Evolutionary conservation across 106 monocot species (phyloP).

Genomic region (Dioscorea alata): DNA sequence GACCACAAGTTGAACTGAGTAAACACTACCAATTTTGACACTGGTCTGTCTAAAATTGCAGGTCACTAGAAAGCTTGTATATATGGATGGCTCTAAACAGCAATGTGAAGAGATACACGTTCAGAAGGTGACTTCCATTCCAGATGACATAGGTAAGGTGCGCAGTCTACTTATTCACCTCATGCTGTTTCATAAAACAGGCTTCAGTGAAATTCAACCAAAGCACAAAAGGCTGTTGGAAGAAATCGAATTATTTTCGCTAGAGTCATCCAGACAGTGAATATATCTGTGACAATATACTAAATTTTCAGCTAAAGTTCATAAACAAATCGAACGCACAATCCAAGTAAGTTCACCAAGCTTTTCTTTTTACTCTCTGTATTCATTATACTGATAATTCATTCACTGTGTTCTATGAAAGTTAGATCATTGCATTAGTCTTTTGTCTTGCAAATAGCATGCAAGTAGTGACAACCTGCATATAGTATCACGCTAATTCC

Average conservation of each 20-base stretch:
- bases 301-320: no score
- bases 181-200: constrained; percentile 20
- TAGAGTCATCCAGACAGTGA: constrained; percentile 21
- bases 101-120: constrained; percentile 3
- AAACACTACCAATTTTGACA: neutral
- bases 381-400: no score
- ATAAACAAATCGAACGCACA: no score
- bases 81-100: constrained; percentile 18
- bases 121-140: neutral
- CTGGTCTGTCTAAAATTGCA: constrained; percentile 20
- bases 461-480: no score
- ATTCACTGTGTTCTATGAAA: no score
- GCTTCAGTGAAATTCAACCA: constrained; percentile 9
- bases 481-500: no score
- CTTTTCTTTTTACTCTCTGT: no score
- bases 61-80: constrained; percentile 62
- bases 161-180: constrained; percentile 37
- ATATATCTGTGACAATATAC: no score
- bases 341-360: no score
- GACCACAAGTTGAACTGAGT: neutral
- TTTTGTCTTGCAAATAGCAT: no score
- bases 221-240: constrained; percentile 37
- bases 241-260: constrained; percentile 70
- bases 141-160: constrained; percentile 28
- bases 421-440: no score